These are phyloP conservation scores for Pulveroboletus sp. DNA, from an alignment of 768 basidiomycete species.

Conservation along the genomic window DNA sequence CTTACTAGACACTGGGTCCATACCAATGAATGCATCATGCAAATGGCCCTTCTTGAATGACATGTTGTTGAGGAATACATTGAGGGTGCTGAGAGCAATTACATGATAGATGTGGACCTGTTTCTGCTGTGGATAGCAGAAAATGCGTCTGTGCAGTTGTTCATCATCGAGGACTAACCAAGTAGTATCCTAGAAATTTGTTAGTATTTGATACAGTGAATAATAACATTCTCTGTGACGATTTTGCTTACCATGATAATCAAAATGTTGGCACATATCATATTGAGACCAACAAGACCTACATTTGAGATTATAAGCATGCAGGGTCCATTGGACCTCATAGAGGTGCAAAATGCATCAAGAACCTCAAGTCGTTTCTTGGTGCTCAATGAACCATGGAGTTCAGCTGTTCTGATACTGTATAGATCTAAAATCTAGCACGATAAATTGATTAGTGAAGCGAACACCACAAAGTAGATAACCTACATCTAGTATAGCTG, in stretches of 20 bases:
- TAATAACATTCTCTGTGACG: neutral
- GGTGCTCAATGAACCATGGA: neutral
- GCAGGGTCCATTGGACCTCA: neutral
- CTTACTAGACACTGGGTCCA: too few species aligned
- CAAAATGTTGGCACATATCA: slow-evolving; percentile 14
- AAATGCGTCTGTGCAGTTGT: slow-evolving; percentile 18
- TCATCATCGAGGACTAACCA: slow-evolving; percentile 13
- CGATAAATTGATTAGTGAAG: neutral
- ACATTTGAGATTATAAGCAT: slow-evolving; percentile 18
- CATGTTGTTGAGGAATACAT: slow-evolving; percentile 25
- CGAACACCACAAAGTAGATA: neutral
- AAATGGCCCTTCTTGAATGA: slow-evolving; percentile 15
- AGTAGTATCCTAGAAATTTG: neutral
- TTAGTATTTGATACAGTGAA: neutral
- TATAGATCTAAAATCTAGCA: neutral
- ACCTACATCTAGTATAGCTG: neutral
- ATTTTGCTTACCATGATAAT: slow-evolving; percentile 5
- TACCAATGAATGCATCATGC: neutral
- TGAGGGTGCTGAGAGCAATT: slow-evolving; percentile 2
- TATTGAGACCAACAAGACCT: slow-evolving; percentile 11
- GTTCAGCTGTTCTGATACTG: neutral
- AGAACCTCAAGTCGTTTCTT: neutral
- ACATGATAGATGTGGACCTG: slow-evolving; percentile 19
- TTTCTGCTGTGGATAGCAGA: slow-evolving; percentile 14
- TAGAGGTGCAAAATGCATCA: slow-evolving; percentile 2